These are phyloP conservation scores for Aegilops sharonensis DNA, from an alignment of 176 grass and related monocot genomes.

Conservation along the genomic window DNA sequence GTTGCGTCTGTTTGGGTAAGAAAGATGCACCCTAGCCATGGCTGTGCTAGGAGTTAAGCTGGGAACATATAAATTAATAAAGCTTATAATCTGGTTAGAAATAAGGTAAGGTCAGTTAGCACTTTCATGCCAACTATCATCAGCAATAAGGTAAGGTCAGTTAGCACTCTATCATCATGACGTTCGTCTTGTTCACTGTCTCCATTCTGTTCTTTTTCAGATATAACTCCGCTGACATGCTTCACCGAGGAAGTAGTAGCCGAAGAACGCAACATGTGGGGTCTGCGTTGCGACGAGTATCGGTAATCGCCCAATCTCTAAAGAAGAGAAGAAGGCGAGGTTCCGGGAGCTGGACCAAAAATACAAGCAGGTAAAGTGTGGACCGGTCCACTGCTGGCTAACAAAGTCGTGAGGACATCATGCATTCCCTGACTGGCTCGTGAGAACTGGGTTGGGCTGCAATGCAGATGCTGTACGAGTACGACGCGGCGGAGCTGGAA, in stretches of 20 bases:
- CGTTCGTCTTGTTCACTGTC: neutral
- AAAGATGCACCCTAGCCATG: neutral
- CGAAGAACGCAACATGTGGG: neutral
- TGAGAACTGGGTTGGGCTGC: neutral
- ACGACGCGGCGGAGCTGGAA: neutral
- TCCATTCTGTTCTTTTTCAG: neutral
- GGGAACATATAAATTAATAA: neutral
- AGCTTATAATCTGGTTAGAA: neutral
- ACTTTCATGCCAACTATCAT: neutral
- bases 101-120: neutral
- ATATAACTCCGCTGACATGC: neutral
- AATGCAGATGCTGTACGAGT: neutral
- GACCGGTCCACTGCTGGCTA: neutral
- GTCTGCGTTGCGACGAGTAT: neutral
- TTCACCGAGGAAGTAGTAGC: neutral
- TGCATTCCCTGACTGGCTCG: neutral
- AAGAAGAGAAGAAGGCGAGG: constrained; percentile 2
- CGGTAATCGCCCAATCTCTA: neutral
- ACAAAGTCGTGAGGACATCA: neutral
- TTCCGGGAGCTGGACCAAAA: neutral
- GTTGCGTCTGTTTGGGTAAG: neutral
- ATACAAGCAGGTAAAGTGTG: neutral
- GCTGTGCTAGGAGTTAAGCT: neutral
- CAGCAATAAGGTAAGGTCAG: neutral
- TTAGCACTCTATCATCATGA: neutral